Evolutionary conservation across 345 rosid species (phyloP).

Genomic region (Eucalyptus pauciflora): DNA sequence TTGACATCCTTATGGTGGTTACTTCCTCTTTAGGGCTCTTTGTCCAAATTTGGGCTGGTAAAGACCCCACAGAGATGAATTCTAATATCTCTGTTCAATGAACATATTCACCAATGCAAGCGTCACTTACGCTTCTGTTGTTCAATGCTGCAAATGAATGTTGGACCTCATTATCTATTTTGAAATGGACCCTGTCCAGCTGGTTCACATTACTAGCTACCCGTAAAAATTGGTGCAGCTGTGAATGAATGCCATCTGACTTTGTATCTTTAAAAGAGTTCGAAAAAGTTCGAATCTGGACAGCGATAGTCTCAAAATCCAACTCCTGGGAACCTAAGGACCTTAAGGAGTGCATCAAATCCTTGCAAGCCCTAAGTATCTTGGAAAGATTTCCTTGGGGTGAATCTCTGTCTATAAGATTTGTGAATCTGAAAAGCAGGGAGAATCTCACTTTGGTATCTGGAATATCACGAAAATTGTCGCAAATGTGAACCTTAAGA

Average conservation of each 20-base stretch:
- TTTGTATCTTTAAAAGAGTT: neutral
- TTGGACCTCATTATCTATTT: neutral
- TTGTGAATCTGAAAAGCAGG: neutral
- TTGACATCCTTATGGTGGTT: neutral
- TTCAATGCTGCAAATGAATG: neutral
- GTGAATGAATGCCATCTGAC: neutral
- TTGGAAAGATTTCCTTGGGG: neutral
- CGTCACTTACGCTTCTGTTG: neutral
- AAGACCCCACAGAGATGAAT: neutral
- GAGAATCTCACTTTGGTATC: neutral
- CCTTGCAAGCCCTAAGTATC: neutral
- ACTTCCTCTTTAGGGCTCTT: neutral
- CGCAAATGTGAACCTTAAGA: neutral
- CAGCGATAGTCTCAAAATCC: neutral
- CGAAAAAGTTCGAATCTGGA: neutral
- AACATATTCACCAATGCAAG: neutral
- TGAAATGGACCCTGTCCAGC: neutral
- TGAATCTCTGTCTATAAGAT: neutral
- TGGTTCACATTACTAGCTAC: neutral
- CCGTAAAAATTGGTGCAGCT: neutral
- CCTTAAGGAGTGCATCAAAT: neutral
- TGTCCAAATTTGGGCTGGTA: neutral
- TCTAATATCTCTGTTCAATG: neutral
- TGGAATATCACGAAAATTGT: neutral
- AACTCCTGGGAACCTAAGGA: neutral